These are phyloP conservation scores for Pleurotus cornucopiae DNA, from an alignment of 768 basidiomycete species.

Conservation along the genomic window DNA sequence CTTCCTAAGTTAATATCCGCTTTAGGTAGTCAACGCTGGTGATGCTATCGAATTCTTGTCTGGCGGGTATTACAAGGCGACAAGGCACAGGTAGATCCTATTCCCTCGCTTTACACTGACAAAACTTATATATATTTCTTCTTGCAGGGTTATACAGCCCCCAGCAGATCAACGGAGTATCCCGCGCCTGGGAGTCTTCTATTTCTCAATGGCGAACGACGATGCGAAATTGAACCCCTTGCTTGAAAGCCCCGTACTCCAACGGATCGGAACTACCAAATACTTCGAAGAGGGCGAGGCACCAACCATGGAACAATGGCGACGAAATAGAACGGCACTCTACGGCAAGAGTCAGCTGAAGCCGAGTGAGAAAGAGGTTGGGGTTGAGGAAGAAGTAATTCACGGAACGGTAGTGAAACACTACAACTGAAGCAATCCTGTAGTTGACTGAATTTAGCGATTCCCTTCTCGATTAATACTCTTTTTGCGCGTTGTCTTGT, in stretches of 20 bases:
- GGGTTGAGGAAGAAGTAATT: conserved; percentile 43
- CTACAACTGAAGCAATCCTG: conserved; percentile 31
- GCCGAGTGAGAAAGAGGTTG: conserved; percentile 24
- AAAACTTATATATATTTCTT: no score
- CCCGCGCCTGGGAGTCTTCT: conserved; percentile 44
- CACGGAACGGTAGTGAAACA: conserved; percentile 43
- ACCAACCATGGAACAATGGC: conserved; percentile 38
- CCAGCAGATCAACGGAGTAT: conserved; percentile 38
- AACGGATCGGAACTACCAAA: conserved; percentile 30
- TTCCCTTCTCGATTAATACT: no score
- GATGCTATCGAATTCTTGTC: conserved; percentile 46
- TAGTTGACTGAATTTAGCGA: no score
- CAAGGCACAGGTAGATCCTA: conserved; percentile 31
- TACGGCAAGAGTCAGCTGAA: conserved; percentile 36
- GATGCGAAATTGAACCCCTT: conserved; percentile 34
- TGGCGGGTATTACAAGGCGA: conserved; percentile 44
- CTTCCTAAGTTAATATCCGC: neutral
- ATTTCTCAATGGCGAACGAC: conserved; percentile 42
- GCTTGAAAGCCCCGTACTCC: conserved; percentile 37
- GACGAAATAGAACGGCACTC: conserved; percentile 32
- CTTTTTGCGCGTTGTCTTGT: no score
- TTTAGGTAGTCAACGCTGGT: conserved; percentile 41
- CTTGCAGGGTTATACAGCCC: conserved; percentile 42
- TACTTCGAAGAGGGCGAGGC: conserved; percentile 30
- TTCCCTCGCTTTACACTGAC: no score